Evolutionary conservation across 768 basidiomycete genomes (phyloP), one percentile per base, ranked within the genome.

Genomic region (Cubamyces sp.): DNA sequence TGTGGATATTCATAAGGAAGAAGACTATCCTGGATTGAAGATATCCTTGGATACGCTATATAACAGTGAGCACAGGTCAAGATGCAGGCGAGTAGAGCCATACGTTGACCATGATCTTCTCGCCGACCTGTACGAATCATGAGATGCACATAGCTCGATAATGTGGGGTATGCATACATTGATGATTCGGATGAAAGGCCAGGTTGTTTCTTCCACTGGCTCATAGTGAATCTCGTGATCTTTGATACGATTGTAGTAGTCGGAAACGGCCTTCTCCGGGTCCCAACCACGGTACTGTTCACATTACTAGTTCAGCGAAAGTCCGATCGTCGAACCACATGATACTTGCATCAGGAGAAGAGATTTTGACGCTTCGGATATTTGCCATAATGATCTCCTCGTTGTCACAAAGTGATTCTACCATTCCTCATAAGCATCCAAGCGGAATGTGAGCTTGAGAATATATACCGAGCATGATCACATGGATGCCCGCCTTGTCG

Each of bases 1-100:
- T 98, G 76, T 99, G 96, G 50, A 99, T 98, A 74, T 99, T 99
- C 97, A 98, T 98, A 47, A 99, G 81, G 82, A 97, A 98, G 82
- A 98, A 99, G 25, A 98, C 92, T 61, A 98, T 95, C 62, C 96
- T 81, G 2, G 94, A 94, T 76, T 94, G 92, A 3, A 96, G 79
- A 69, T 96, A 96, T 57, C 94, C 94, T 74, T 90, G 87, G 66
- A 96, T 90, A 55, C 91, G 84, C 92, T 90, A 65, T 4, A 47
- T 5, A 21, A 7, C 5, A 34, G 5, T 37, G 25, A 11, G 51
- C 16, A 18, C n/a, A 50, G 54, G 45, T 21, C 61, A 14, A 49
- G 41, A 16, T 47, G 40, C 49, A 60, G 51, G 30, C 25, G 42
- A 25, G 19, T 48, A 60, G 47, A 51, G 18, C 71, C 87, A 69